Evolutionary conservation across 2,329 filamentous ascomycete genomes (phyloP).

Genomic region (Myriosclerotinia duriaeana): DNA sequence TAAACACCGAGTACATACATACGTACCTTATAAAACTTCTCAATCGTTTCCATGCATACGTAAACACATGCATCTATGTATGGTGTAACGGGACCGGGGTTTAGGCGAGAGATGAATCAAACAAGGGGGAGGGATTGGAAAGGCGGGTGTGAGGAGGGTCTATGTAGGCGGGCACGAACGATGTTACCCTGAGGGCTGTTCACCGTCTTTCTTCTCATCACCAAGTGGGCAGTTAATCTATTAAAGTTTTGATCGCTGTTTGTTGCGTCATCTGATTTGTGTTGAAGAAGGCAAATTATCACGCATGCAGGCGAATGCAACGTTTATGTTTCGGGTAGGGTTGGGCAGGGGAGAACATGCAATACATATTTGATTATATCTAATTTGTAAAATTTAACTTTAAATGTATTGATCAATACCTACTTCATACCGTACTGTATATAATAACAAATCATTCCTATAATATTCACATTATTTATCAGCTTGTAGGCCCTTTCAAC

Average conservation of each 20-base stretch:
- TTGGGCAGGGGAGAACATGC: background rate
- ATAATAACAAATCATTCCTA: too few relatives aligned
- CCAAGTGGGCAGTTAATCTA: background rate
- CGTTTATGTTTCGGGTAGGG: background rate
- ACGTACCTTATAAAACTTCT: background rate
- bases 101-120: background rate
- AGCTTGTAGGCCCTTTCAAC: too few relatives aligned
- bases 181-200: background rate
- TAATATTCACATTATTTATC: too few relatives aligned
- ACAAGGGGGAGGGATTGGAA: background rate
- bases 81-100: background rate
- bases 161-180: background rate
- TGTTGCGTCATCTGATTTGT: conserved; percentile 9
- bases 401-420: too few relatives aligned
- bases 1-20: conserved; percentile 3
- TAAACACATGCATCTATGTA: background rate
- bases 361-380: too few relatives aligned
- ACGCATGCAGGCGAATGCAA: background rate
- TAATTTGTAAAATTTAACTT: too few relatives aligned
- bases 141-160: background rate
- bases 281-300: background rate
- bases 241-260: background rate
- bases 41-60: conserved; percentile 4
- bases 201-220: background rate
- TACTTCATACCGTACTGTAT: too few relatives aligned